Percentiles rank a stretch among this genome's conserved stretches.
Conservation (phyloP, 768 basidiomycete genomes). For the Pluteus cervinus region DNA sequence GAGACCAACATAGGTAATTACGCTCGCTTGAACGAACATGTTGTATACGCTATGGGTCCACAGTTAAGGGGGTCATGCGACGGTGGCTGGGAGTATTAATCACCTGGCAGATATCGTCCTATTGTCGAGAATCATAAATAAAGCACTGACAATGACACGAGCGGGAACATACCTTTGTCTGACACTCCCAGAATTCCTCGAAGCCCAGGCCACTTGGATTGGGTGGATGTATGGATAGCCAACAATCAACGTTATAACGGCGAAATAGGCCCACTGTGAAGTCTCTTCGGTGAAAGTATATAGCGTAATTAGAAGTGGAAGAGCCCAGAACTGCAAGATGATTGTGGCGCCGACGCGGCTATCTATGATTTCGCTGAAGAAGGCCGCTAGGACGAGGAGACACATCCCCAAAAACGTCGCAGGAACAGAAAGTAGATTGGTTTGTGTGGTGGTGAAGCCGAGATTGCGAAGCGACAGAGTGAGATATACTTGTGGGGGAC, state of each 20-base stretch:
- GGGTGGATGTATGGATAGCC: slow-evolving; percentile 50
- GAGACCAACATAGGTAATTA: slow-evolving; percentile 38
- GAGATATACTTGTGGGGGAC: slow-evolving; percentile 56
- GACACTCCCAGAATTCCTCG: slow-evolving; percentile 56
- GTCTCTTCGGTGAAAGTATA: slow-evolving; percentile 43
- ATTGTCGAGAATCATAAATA: not conserved
- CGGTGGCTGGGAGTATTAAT: not conserved
- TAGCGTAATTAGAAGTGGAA: slow-evolving; percentile 53
- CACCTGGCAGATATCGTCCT: slow-evolving; percentile 37
- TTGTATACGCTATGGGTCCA: slow-evolving; percentile 41
- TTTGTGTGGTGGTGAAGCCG: slow-evolving; percentile 57
- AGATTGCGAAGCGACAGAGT: slow-evolving; percentile 57
- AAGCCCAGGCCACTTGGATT: slow-evolving; percentile 52
- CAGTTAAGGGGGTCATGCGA: not conserved
- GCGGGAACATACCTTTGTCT: slow-evolving; percentile 38
- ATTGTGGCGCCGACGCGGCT: slow-evolving; percentile 49
- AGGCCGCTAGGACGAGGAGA: slow-evolving; percentile 41
- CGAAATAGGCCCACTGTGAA: slow-evolving; percentile 51
- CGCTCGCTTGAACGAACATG: slow-evolving; percentile 57
- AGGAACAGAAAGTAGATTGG: slow-evolving; percentile 60
- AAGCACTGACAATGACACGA: no score
- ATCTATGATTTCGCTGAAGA: slow-evolving; percentile 49
- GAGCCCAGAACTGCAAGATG: slow-evolving; percentile 53
- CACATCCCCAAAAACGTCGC: slow-evolving; percentile 46
- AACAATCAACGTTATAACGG: slow-evolving; percentile 46